Base-by-base conservation (phyloP, 225 moss, liverwort and hornwort species). In the Physcomitrellopsis africana region DNA sequence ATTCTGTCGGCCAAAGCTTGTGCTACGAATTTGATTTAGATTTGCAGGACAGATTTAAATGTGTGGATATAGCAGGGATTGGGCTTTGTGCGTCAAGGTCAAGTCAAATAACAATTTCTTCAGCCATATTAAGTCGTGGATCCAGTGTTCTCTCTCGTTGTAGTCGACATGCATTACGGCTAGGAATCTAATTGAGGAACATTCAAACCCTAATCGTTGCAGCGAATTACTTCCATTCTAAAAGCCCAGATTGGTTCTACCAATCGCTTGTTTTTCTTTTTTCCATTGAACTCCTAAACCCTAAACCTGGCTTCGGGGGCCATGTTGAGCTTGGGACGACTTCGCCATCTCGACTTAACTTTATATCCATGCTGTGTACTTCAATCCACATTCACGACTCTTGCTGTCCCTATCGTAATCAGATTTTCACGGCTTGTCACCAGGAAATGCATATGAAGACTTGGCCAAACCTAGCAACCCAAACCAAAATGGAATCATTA, bases 291-390 rank as follows among this genome's bases (percentile, higher is more conserved):
- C 32, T 37, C 32, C 32, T 5, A 4, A 37, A 37, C 32, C 32
- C 32, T 37, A 37, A 37, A 37, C 7, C 32, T 37, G 32, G 55
- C 27, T 48, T 37, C 43, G 42, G 12, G 24, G 11, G 41, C 7
- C 16, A 20, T 58, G 10, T 66, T 66, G 43, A 64, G 73, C 43
- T 63, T 53, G 57, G 58, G 67, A 29, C 1, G 49, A 10, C 22
- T 41, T 48, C 16, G 20, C 42, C 1, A 10, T 24, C 24, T 12
- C 15, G 43, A 32, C 15, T 58, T 10, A 58, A 13, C 9, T 22
- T 58, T 26, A 1, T 3, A 53, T 3, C 53, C 7, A 15, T 53
- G 15, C 6, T 53, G 53, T 53, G 16, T 58, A 16, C 29, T 10
- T 18, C 7, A n/a, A 54, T 11, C 11, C 24, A 8, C 3, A n/a